These are phyloP conservation scores for Trifolium dubium DNA, from an alignment of 306 rosid species.

Conservation along the genomic window DNA sequence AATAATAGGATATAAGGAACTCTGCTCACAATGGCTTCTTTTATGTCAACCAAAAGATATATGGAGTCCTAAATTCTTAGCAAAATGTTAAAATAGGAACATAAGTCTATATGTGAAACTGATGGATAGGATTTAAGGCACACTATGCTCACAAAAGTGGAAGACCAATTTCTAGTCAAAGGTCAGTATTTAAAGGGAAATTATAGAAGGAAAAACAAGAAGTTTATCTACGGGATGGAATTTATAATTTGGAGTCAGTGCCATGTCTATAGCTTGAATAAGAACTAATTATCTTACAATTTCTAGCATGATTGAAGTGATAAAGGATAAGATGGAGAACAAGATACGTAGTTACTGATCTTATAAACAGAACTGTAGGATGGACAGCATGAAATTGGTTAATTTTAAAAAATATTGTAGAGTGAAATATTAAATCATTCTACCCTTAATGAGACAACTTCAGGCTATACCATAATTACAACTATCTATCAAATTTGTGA, in stretches of 20 bases:
- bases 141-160: conserved; percentile 21
- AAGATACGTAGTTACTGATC: conserved; percentile 16
- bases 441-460: conserved; percentile 9
- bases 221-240: conserved; percentile 8
- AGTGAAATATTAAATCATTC: conserved; percentile 5
- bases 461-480: neutral
- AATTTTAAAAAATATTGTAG: neutral
- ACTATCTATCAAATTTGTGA: conserved; percentile 25
- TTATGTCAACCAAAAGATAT: neutral
- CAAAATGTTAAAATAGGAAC: conserved; percentile 22
- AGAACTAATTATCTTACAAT: conserved; percentile 3
- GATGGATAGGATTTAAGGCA: conserved; percentile 17
- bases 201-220: neutral
- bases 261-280: conserved; percentile 24
- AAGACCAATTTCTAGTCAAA: conserved; percentile 5
- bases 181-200: neutral
- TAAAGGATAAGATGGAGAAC: conserved; percentile 29
- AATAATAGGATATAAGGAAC: conserved; percentile 11
- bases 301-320: conserved; percentile 14
- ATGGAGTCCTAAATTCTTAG: conserved; percentile 4
- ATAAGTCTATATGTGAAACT: conserved; percentile 14
- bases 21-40: conserved; percentile 16
- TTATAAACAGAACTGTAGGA: conserved; percentile 17
- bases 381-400: neutral
- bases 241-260: conserved; percentile 10